Base-by-base conservation (phyloP, 2,329 filamentous ascomycete species). In the Cercospora berteroae region DNA sequence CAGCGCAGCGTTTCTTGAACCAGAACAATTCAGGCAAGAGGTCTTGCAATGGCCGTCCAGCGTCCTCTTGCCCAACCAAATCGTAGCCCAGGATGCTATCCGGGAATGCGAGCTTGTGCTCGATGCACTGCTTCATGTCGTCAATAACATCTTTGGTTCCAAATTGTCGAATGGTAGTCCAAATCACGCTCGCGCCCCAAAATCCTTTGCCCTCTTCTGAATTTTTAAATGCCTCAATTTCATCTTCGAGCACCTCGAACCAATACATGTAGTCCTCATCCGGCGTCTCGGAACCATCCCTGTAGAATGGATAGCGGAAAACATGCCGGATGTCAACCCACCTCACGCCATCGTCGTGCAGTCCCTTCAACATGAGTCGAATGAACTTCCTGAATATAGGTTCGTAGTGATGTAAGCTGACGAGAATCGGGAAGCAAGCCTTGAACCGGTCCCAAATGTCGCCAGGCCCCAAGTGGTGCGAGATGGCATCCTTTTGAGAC, bases 381-480 rank as follows among this genome's bases (percentile, higher is more conserved):
- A 97, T 81, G 75, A 93, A 96, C 18, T 83, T 83, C 25, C 93
- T 88, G 80, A 92, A 94, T 70, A 98, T 92, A 13, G 94, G 94
- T 79, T 97, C 94, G 79, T 97, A 97, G 79, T 90, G 91, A 59
- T 97, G 84, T 61, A 97, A 86, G 16, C 88, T 89, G 48, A 87
- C 87, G 55, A 94, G 84, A 4, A 94, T 86, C 2, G 85, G 80
- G 79, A 97, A 97, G 69, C 89, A 90, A 55, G 86, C 68, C 78
- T 96, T 82, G 79, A 97, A 96, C 76, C 95, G 94, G 25, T 84
- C 81, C 93, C 94, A 97, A 64, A 96, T 89, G 62, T 90, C 90
- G 77, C 95, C 89, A 16, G 93, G 85, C 2, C 94, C 93, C 73
- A 94, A 89, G 74, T 95, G 90, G 76, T 97, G 92, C 71, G 90